Evolutionary conservation across 2,329 filamentous ascomycete genomes (phyloP), one percentile per base, ranked within the genome.

Genomic region (Pseudocercospora ulei): DNA sequence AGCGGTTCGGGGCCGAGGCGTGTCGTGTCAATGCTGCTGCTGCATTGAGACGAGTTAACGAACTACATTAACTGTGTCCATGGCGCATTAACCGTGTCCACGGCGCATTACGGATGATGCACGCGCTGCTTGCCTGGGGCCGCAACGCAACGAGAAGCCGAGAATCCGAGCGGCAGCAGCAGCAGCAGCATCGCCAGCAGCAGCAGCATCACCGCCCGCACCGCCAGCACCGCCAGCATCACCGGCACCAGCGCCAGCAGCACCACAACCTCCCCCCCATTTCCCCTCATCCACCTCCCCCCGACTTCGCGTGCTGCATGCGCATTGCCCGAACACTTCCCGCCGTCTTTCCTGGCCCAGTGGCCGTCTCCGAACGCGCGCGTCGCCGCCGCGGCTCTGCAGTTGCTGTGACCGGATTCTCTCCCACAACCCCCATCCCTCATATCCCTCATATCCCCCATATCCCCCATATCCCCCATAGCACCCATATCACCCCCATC

Each of bases 331-430:
- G 9, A 33, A 9, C n/a, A 18, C 9, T 19, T 33, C 29, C 29
- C 7, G 22, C 29, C 14, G 16, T 33, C 29, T 13, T 22, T 33
- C 18, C 29, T 33, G 29, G 18, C 17, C 16, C 7, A 20, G 2
- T n/a, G 1, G 11, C 11, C 29, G 14, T 11, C 24, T 13, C 13
- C 7, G 12, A 19, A 7, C 25, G 33, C 28, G 33, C 40, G 33
- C 39, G 19, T 29, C 36, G 7, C n/a, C 26, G 39, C 43, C 37
- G 38, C 20, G 28, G 26, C 36, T 37, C 36, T 29, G 26, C 29
- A 16, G 17, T 33, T 33, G 29, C 18, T 16, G 29, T 22, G 29
- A 33, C 9, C 17, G 19, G 29, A 11, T 12, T 13, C 17, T 22
- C 29, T 13, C 22, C 29, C 9, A 33, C 29, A 28, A 34, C 16